phyloP scores from a whole-genome alignment of 805 yeast genomes.

The Kockiozyma suomiensis region DNA sequence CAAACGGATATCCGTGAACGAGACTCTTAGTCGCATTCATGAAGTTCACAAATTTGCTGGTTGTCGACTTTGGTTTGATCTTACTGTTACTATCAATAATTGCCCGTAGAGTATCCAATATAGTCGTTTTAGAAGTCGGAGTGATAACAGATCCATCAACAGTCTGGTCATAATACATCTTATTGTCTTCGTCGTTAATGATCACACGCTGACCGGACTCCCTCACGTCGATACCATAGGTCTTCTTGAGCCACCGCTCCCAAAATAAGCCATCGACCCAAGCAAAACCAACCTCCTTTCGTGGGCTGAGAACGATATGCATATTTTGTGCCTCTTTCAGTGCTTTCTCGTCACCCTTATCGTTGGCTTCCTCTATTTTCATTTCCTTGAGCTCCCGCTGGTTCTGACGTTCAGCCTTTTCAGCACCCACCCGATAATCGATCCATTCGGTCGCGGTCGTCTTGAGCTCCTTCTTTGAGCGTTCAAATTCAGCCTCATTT shows the following conservation, averaged over 20 bases:
- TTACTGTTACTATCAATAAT: conserved; percentile 20
- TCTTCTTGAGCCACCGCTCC: conserved; percentile 42
- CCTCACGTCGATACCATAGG: conserved; percentile 38
- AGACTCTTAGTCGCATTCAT: conserved; percentile 8
- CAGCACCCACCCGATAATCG: conserved; percentile 35
- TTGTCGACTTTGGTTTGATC: conserved; percentile 32
- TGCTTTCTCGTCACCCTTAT: conserved; percentile 40
- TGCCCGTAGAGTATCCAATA: conserved; percentile 27
- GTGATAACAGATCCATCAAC: conserved; percentile 35
- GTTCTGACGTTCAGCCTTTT: conserved; percentile 36
- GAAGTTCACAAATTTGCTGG: conserved; percentile 24
- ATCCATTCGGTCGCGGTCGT: conserved; percentile 40
- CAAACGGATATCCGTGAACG: conserved; percentile 17
- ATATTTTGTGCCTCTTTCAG: conserved; percentile 39
- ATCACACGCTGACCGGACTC: conserved; percentile 37
- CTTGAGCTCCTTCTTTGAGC: conserved; percentile 39
- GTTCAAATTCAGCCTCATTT: conserved; percentile 34
- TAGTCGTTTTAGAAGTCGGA: conserved; percentile 8
- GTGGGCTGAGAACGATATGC: conserved; percentile 37
- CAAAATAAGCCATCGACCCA: conserved; percentile 44
- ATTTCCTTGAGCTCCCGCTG: conserved; percentile 40
- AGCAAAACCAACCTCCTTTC: conserved; percentile 40
- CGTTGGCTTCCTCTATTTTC: conserved; percentile 42
- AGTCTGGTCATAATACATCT: conserved; percentile 41
- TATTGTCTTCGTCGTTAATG: conserved; percentile 38